phyloP scores from a whole-genome alignment of 2,329 filamentous ascomycete genomes.

The Alternaria arborescens region DNA sequence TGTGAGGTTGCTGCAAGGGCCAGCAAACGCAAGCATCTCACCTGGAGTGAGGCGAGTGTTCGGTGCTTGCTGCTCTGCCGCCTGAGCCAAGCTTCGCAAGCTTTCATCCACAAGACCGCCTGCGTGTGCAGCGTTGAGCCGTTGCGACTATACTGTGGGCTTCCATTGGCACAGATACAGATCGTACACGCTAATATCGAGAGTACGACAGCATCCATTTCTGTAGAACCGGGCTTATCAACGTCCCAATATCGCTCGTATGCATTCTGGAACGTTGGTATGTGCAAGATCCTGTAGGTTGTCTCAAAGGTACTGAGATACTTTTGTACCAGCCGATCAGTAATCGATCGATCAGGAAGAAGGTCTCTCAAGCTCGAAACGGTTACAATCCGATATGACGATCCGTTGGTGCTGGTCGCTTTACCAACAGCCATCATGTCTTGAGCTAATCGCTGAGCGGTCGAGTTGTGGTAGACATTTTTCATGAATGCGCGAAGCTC shows the following conservation, averaged over 20 bases:
- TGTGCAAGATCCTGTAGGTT: slow-evolving; percentile 61
- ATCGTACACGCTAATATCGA: slow-evolving; percentile 49
- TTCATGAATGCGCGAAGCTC: slow-evolving; percentile 41
- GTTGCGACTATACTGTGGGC: slow-evolving; percentile 46
- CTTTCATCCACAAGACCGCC: slow-evolving; percentile 47
- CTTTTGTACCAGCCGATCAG: slow-evolving; percentile 53
- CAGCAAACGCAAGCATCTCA: slow-evolving; percentile 59
- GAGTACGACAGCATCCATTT: slow-evolving; percentile 51
- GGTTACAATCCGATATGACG: slow-evolving; percentile 16
- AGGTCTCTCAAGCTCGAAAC: background rate
- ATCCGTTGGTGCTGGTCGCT: slow-evolving; percentile 13
- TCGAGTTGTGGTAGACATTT: slow-evolving; percentile 29
- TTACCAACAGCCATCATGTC: slow-evolving; percentile 34
- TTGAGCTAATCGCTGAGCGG: slow-evolving; percentile 28
- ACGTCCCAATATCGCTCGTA: slow-evolving; percentile 58
- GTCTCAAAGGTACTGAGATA: slow-evolving; percentile 62
- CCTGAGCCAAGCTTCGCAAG: slow-evolving; percentile 45
- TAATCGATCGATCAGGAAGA: slow-evolving; percentile 36
- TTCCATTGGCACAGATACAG: slow-evolving; percentile 40
- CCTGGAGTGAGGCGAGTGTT: slow-evolving; percentile 57
- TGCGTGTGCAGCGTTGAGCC: slow-evolving; percentile 50
- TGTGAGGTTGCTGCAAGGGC: slow-evolving; percentile 58
- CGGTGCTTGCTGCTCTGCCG: slow-evolving; percentile 61
- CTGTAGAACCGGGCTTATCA: slow-evolving; percentile 24
- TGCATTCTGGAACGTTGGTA: slow-evolving; percentile 58